phyloP scores from a whole-genome alignment of 2,329 filamentous ascomycete genomes.

The Colletotrichum caudatum region DNA sequence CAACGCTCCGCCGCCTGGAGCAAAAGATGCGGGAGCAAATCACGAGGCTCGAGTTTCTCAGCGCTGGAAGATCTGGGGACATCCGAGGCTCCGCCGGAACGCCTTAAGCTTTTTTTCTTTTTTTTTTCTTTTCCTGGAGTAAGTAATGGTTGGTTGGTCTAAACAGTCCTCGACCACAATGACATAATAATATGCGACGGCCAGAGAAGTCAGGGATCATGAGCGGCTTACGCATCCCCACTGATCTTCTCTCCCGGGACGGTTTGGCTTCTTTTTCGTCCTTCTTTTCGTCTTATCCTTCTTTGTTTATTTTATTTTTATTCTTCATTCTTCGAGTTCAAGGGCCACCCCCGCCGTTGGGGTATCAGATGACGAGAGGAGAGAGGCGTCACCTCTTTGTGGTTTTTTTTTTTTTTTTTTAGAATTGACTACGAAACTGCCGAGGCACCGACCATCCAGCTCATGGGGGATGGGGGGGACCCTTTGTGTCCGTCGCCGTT shows the following conservation, averaged over 20 bases:
- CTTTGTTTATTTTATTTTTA: no score
- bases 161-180: not conserved
- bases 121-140: not conserved
- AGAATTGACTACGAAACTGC: not conserved
- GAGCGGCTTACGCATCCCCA: not conserved
- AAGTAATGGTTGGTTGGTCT: no score
- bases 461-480: not conserved
- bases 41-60: conserved; percentile 39
- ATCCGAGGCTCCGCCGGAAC: conserved; percentile 30
- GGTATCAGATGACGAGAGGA: not conserved
- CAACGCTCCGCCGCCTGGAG: conserved; percentile 22
- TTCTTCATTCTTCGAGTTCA: no score
- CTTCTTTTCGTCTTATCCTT: no score
- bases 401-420: not conserved
- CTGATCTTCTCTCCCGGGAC: not conserved
- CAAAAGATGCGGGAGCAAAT: conserved; percentile 39
- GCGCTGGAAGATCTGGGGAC: conserved; percentile 19
- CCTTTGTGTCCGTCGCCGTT: not conserved
- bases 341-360: no score
- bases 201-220: not conserved
- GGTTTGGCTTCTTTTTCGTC: not conserved
- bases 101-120: not conserved
- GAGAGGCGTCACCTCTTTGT: not conserved
- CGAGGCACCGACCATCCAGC: not conserved
- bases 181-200: not conserved